A percentile compares a stretch with the other conserved stretches of the same genome.
Evolutionary conservation across 345 rosid genomes (phyloP).

Genomic region (Trapa bicornis): DNA sequence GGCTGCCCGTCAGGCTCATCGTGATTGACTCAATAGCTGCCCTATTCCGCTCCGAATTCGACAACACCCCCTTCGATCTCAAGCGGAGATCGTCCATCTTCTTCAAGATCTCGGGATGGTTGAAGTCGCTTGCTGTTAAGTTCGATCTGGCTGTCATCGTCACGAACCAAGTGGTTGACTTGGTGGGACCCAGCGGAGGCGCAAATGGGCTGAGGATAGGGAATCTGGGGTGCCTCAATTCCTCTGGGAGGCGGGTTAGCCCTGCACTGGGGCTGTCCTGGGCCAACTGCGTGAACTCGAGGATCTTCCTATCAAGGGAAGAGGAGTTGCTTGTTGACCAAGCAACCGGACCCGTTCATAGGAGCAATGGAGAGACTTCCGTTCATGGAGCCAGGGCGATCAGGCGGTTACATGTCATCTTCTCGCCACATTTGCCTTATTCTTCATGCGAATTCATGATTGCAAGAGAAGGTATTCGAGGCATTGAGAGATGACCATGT

Average conservation of each 20-base stretch:
- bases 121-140: constrained; percentile 55
- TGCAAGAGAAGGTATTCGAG: too few relatives aligned
- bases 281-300: constrained; percentile 78
- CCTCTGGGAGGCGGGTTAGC: constrained; percentile 62
- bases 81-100: constrained; percentile 60
- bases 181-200: constrained; percentile 42
- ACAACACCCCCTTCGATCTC: constrained; percentile 55
- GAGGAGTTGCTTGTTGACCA: constrained; percentile 17
- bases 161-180: constrained; percentile 86
- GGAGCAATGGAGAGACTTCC: background rate
- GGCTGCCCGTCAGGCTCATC: constrained; percentile 52
- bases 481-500: too few relatives aligned
- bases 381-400: constrained; percentile 9
- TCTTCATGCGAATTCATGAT: too few relatives aligned
- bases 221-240: constrained; percentile 42
- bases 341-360: constrained; percentile 12
- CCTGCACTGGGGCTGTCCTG: constrained; percentile 74
- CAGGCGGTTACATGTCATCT: constrained; percentile 15
- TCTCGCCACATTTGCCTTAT: too few relatives aligned
- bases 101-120: constrained; percentile 55
- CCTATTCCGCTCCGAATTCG: constrained; percentile 72
- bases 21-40: constrained; percentile 85
- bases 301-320: constrained; percentile 49
- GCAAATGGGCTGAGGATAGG: constrained; percentile 52
- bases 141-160: constrained; percentile 57